Conservation (phyloP, 2,329 filamentous ascomycete genomes). For the Mycosphaerelloides madeirae region DNA sequence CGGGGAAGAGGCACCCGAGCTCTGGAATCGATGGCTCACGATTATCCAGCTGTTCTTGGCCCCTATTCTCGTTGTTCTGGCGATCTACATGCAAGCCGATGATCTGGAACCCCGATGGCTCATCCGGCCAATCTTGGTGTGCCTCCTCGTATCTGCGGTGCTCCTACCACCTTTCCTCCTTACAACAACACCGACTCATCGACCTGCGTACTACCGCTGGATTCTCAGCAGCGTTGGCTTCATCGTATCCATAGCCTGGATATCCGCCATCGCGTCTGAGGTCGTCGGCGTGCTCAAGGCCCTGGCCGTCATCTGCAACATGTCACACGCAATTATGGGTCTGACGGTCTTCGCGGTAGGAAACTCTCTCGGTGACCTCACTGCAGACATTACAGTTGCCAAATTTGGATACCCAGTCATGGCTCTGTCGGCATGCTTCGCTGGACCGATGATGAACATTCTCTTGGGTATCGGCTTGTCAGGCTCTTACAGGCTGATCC, state of each 20-base stretch:
- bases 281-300: slow-evolving; percentile 94
- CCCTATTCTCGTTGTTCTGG: slow-evolving; percentile 73
- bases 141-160: slow-evolving; percentile 54
- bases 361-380: slow-evolving; percentile 88
- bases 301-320: slow-evolving; percentile 83
- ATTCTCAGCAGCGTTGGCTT: slow-evolving; percentile 86
- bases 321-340: slow-evolving; percentile 90
- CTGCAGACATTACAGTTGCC: slow-evolving; percentile 91
- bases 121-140: slow-evolving; percentile 43
- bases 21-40: slow-evolving; percentile 91
- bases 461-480: slow-evolving; percentile 88
- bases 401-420: slow-evolving; percentile 93
- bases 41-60: slow-evolving; percentile 80
- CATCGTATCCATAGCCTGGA: slow-evolving; percentile 88
- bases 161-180: slow-evolving; percentile 62
- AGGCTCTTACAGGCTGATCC: slow-evolving; percentile 80
- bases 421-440: slow-evolving; percentile 91
- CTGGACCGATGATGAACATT: slow-evolving; percentile 98
- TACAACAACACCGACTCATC: slow-evolving; percentile 62
- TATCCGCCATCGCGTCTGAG: slow-evolving; percentile 90
- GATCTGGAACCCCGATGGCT: slow-evolving; percentile 55
- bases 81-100: slow-evolving; percentile 50
- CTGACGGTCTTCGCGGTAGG: slow-evolving; percentile 95
- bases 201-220: slow-evolving; percentile 65
- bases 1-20: slow-evolving; percentile 15